Base-by-base conservation (phyloP, 768 basidiomycete genomes). In the Favolaschia claudopus region DNA sequence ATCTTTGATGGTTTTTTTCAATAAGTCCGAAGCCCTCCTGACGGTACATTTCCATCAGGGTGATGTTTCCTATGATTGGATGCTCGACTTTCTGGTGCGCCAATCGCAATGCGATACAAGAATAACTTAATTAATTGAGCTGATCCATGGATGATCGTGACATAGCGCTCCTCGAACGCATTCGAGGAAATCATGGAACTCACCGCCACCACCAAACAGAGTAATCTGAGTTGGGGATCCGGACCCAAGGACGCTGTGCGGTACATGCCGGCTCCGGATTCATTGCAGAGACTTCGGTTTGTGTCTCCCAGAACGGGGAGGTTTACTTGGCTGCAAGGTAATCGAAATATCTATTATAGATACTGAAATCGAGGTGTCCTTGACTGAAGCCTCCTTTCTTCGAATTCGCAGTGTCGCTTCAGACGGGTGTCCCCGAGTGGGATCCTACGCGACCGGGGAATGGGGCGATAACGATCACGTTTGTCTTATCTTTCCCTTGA, bases 311-410 rank as follows among this genome's bases (percentile, higher is more conserved):
- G 28, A 9, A 44, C 40, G 9, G 53, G 53, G 25, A 20, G 31
- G 14, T 34, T 31, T 31, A 55, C 53, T n/a, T 55, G 42, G 53
- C 19, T 55, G 13, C 53, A 55, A 34, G 53, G 53, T 55, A 28
- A 42, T 44, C 51, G 9, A 8, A 15, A 12, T 12, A 10, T 28
- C 8, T 25, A 8, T 37, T 29, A 7, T 7, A 15, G 25, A n/a
- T 25, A 15, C 10, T n/a, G n/a, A n/a, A n/a, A n/a, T n/a, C n/a
- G n/a, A n/a, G n/a, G n/a, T n/a, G 22, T 10, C 28, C 14, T 7
- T 25, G 25, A 8, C 19, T 6, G 24, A 6, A 15, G 39, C 12
- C 8, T 8, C 14, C 42, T 39, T 14, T 38, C 20, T 24, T 8
- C 32, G 20, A 20, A n/a, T n/a, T 34, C 32, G n/a, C 32, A 39